A percentile compares a stretch with the other conserved stretches of the same genome.
These are phyloP conservation scores for Fulvia fulva DNA, from an alignment of 2,329 filamentous ascomycete genomes.

Conservation along the genomic window DNA sequence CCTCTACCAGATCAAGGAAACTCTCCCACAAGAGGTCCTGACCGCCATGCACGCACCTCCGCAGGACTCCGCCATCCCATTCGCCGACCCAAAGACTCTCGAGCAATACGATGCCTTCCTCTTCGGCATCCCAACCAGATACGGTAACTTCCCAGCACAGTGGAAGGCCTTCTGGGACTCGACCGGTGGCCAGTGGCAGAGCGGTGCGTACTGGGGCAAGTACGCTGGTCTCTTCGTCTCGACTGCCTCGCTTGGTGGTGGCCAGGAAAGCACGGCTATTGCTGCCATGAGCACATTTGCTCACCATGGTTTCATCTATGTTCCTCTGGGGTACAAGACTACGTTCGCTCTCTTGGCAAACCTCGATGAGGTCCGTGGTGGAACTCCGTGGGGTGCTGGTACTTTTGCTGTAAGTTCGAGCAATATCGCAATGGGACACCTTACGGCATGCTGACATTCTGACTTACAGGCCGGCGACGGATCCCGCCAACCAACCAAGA, in stretches of 20 bases:
- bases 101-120: conserved; percentile 73
- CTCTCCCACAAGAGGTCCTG: conserved; percentile 77
- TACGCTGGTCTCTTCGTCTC: conserved; percentile 87
- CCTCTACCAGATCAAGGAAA: conserved; percentile 85
- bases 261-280: conserved; percentile 85
- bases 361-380: conserved; percentile 76
- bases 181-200: conserved; percentile 71
- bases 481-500: conserved; percentile 69
- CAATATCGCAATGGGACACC: too few species aligned
- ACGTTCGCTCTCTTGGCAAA: conserved; percentile 67
- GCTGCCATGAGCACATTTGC: conserved; percentile 76
- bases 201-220: conserved; percentile 69
- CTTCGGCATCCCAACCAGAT: conserved; percentile 90
- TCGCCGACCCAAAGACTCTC: conserved; percentile 60
- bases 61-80: conserved; percentile 62
- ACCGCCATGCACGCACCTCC: conserved; percentile 84
- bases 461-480: conserved; percentile 60
- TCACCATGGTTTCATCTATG: conserved; percentile 94
- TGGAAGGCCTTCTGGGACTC: conserved; percentile 90
- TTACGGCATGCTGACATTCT: not conserved
- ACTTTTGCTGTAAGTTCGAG: conserved; percentile 66
- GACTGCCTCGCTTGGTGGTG: conserved; percentile 78
- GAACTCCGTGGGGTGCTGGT: conserved; percentile 87
- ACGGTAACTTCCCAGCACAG: conserved; percentile 94
- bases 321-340: conserved; percentile 90